Conservation (phyloP, 345 rosid genomes). For the Theobroma cacao region DNA sequence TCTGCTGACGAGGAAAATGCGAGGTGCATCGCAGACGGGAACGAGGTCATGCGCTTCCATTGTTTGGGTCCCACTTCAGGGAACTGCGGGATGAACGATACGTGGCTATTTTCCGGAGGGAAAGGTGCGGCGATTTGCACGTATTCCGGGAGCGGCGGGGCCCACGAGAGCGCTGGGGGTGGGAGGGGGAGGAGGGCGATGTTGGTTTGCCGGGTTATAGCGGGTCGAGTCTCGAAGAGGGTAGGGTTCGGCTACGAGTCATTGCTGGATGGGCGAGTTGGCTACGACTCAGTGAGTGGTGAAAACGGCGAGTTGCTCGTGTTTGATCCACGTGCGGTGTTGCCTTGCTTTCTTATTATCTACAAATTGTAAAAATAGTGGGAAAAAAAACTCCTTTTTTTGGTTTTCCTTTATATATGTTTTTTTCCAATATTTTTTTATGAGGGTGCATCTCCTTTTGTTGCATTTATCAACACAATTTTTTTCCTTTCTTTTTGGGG, state of each 20-base stretch:
- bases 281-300: slow-evolving; percentile 89
- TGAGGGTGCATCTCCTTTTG: slow-evolving; percentile 2
- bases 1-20: slow-evolving; percentile 54
- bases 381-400: background rate
- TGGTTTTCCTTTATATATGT: background rate
- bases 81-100: slow-evolving; percentile 32
- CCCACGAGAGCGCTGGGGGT: slow-evolving; percentile 81
- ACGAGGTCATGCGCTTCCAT: slow-evolving; percentile 93
- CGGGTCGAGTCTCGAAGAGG: slow-evolving; percentile 74
- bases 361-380: slow-evolving; percentile 70
- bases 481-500: slow-evolving; percentile 2
- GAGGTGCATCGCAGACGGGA: slow-evolving; percentile 89
- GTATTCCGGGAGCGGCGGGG: slow-evolving; percentile 70
- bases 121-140: slow-evolving; percentile 72
- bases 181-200: slow-evolving; percentile 87
- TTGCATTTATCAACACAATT: slow-evolving; percentile 51
- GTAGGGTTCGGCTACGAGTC: slow-evolving; percentile 41
- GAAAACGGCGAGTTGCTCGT: slow-evolving; percentile 80
- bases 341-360: slow-evolving; percentile 94
- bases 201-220: slow-evolving; percentile 89
- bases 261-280: slow-evolving; percentile 40
- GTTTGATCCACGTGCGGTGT: slow-evolving; percentile 80
- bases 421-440: slow-evolving; percentile 6
- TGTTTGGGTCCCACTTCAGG: slow-evolving; percentile 68
- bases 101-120: slow-evolving; percentile 55